Conservation (phyloP, 2,329 filamentous ascomycete species). For the Domatiomyces globalis region DNA sequence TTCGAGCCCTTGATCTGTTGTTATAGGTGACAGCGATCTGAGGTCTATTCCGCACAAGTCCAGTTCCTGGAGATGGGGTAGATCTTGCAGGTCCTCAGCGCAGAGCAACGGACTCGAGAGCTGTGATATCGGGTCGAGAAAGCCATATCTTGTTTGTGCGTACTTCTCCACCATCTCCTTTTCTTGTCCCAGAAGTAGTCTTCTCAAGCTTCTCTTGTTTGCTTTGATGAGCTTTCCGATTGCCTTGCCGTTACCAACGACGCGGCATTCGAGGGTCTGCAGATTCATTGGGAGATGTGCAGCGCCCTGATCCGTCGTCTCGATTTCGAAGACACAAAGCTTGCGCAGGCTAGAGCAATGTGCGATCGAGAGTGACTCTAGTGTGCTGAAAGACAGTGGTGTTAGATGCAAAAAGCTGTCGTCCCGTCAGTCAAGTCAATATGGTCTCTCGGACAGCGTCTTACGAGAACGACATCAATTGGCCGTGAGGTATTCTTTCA, state of each 20-base stretch:
- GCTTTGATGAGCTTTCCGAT: conserved; percentile 12
- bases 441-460: background rate
- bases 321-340: conserved; percentile 12
- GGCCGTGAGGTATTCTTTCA: conserved; percentile 7
- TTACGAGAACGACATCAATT: conserved; percentile 11
- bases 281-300: conserved; percentile 8
- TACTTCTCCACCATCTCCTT: conserved; percentile 14
- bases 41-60: conserved; percentile 13
- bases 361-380: conserved; percentile 4
- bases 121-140: conserved; percentile 8
- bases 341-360: conserved; percentile 10
- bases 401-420: conserved; percentile 10
- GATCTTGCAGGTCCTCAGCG: conserved; percentile 7
- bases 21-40: conserved; percentile 7
- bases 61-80: conserved; percentile 12
- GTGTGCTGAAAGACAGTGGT: conserved; percentile 3
- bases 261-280: conserved; percentile 13
- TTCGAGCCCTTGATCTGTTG: conserved; percentile 8
- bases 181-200: conserved; percentile 16
- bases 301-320: conserved; percentile 1
- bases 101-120: conserved; percentile 10
- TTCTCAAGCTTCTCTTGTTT: conserved; percentile 11
- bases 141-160: conserved; percentile 4
- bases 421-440: background rate
- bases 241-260: conserved; percentile 11